Evolutionary conservation across 75 land plant species (phyloP), one percentile per base, ranked within the genome.

Genomic region (Picea sitchensis): DNA sequence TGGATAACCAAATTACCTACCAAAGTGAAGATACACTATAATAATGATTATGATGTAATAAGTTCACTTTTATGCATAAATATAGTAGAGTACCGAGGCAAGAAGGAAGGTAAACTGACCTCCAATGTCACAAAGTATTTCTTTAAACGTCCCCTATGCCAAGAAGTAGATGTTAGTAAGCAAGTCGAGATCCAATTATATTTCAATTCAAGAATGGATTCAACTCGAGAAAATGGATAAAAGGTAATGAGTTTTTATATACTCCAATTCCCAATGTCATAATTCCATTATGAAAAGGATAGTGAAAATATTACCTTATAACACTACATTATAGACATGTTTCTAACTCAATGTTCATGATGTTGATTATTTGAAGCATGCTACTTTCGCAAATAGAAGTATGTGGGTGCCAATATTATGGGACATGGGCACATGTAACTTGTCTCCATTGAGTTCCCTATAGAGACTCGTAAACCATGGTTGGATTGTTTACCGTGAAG

Each of bases 361-460:
- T 26, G 26, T 26, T 26, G 26, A 26, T 26, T 26, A 26, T 26
- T 26, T 26, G 26, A 26, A 26, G 26, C 26, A 26, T 26, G 26
- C 26, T 26, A 26, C 26, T 26, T 26, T 26, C 26, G 26, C 26
- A 26, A 26, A 26, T 26, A 26, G 26, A 26, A 26, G 26, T 80
- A 15, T 95, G 86, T 11, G 92, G 87, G 83, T 92, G 92, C 72
- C 93, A 30, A 97, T 92, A 75, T 94, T 97, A 71, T 97, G 99
- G 18, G 95, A 92, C 65, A 91, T 97, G 31, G 98, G 89, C 75
- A 95, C 99, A 78, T 95, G 81, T 11, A 97, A 87, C 72, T 87
- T 87, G 86, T 82, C 81, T 82, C 30, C 87, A 80, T 17, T 80
- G 82, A 72, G 85, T 80, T 13, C 85, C 88, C 82, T 21, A 87